Percentiles rank a stretch among this genome's conserved stretches.
These are phyloP conservation scores for Gynostemma pentaphyllum DNA, from an alignment of 306 rosid species.

Conservation along the genomic window DNA sequence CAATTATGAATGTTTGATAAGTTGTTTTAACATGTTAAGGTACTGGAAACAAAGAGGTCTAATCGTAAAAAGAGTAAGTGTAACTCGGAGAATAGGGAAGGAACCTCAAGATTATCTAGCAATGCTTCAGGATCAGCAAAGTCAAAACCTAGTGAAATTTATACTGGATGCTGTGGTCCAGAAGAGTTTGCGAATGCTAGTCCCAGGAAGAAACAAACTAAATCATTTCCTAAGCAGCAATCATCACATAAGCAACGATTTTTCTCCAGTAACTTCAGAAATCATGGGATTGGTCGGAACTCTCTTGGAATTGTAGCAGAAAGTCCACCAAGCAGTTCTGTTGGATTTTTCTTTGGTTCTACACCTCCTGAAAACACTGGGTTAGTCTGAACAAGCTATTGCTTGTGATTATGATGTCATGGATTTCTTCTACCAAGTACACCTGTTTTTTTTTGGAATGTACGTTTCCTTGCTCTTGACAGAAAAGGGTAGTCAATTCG, in stretches of 20 bases:
- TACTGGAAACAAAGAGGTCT: conserved; percentile 52
- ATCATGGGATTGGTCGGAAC: conserved; percentile 59
- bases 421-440: neutral
- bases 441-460: neutral
- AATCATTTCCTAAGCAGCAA: conserved; percentile 47
- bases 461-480: neutral
- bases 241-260: conserved; percentile 64
- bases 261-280: conserved; percentile 72
- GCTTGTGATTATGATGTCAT: conserved; percentile 11
- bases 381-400: conserved; percentile 46
- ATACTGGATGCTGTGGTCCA: conserved; percentile 21
- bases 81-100: conserved; percentile 43
- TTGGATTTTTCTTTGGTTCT: conserved; percentile 93
- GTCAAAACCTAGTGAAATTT: conserved; percentile 41
- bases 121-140: conserved; percentile 41
- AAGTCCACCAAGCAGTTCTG: conserved; percentile 89
- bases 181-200: conserved; percentile 53
- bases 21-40: conserved; percentile 39
- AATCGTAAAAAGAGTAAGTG: conserved; percentile 50
- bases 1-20: neutral
- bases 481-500: conserved; percentile 8
- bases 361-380: conserved; percentile 85
- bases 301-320: conserved; percentile 67
- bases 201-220: conserved; percentile 59
- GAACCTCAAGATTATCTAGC: conserved; percentile 35